Conservation (phyloP, 768 basidiomycete species). For the Boletales sp. region DNA sequence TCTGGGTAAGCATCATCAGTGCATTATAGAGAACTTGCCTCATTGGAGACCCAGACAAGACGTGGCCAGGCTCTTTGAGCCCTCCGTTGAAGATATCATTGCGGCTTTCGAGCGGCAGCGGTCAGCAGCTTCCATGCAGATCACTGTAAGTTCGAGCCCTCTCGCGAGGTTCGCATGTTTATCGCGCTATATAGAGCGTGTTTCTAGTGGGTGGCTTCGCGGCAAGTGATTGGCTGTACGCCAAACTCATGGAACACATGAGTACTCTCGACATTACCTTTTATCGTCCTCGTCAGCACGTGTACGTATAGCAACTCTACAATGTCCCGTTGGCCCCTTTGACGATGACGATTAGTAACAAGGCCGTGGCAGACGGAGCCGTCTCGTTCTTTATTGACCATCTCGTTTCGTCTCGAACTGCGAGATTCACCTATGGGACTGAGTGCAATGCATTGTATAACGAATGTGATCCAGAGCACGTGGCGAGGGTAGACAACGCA, state of each 20-base stretch:
- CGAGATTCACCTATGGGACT: constrained; percentile 17
- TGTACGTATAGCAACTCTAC: constrained; percentile 43
- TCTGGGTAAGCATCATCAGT: too few species aligned
- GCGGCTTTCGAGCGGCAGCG: constrained; percentile 32
- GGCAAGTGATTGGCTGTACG: constrained; percentile 44
- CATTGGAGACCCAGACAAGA: constrained; percentile 23
- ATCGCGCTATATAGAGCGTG: not conserved
- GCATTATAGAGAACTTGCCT: not conserved
- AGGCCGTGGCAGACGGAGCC: constrained; percentile 52
- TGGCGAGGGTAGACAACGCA: too few species aligned
- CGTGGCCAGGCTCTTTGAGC: constrained; percentile 39
- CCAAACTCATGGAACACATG: too few species aligned
- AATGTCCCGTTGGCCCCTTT: constrained; percentile 36
- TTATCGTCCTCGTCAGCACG: constrained; percentile 2
- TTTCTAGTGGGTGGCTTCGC: constrained; percentile 53
- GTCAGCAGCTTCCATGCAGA: not conserved
- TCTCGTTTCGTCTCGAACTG: too few species aligned
- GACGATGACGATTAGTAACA: constrained; percentile 27
- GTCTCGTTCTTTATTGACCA: constrained; percentile 32
- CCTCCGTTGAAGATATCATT: constrained; percentile 35
- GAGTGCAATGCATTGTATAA: constrained; percentile 14
- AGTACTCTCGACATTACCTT: too few species aligned
- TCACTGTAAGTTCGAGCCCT: too few species aligned
- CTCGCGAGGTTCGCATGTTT: not conserved
- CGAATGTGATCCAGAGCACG: too few species aligned